Percentiles rank a stretch among this genome's conserved stretches.
phyloP scores from a whole-genome alignment of 2,329 filamentous ascomycete species.

The Pestalotiopsis sp. region DNA sequence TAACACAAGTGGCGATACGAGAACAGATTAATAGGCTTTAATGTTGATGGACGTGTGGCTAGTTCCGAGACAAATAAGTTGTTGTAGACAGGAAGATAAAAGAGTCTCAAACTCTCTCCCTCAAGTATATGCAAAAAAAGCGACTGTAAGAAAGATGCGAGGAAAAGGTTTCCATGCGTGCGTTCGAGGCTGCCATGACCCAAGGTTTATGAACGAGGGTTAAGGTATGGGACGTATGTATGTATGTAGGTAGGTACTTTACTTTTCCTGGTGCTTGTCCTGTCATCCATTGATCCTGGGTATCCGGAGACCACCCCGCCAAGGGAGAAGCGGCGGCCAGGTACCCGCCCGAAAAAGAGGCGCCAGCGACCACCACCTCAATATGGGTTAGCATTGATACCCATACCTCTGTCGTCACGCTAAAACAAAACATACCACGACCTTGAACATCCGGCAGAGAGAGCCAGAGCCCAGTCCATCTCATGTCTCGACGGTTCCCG shows the following conservation, averaged over 20 bases:
- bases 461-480: background rate
- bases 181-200: background rate
- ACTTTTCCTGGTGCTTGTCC: background rate
- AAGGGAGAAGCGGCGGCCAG: background rate
- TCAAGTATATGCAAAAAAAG: background rate
- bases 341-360: slow-evolving; percentile 3
- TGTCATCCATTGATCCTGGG: background rate
- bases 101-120: background rate
- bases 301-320: background rate
- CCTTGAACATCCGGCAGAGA: background rate
- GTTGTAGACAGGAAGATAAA: background rate
- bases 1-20: background rate
- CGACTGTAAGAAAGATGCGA: background rate
- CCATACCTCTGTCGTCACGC: background rate
- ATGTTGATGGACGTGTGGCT: background rate
- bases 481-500: background rate
- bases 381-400: background rate
- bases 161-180: background rate
- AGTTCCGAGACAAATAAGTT: background rate
- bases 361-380: background rate
- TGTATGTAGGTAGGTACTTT: background rate
- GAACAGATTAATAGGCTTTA: background rate
- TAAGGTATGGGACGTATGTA: background rate
- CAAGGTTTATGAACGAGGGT: background rate
- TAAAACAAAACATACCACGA: background rate